Evolutionary conservation across 306 rosid genomes (phyloP).

Genomic region (Dryas octopetala): DNA sequence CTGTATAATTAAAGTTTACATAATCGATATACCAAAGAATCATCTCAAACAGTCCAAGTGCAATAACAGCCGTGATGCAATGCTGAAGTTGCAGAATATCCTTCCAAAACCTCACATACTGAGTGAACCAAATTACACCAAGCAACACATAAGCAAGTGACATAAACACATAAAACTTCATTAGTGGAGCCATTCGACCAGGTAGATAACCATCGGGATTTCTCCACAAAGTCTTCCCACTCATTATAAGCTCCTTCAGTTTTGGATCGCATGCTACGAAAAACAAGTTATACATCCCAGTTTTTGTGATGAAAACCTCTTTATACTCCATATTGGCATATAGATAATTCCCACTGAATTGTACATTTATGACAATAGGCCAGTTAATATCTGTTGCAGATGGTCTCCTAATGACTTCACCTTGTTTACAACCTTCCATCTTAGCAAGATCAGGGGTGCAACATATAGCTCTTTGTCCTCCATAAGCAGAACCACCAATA

Average conservation of each 20-base stretch:
- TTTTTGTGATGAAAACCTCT: slow-evolving; percentile 55
- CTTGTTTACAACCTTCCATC: slow-evolving; percentile 87
- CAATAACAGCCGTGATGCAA: slow-evolving; percentile 76
- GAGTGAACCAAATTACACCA: slow-evolving; percentile 75
- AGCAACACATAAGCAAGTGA: slow-evolving; percentile 63
- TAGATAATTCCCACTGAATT: slow-evolving; percentile 42
- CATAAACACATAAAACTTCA: slow-evolving; percentile 77
- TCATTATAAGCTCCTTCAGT: slow-evolving; percentile 74
- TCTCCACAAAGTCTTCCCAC: slow-evolving; percentile 90
- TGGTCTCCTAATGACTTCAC: slow-evolving; percentile 83
- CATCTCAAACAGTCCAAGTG: slow-evolving; percentile 91
- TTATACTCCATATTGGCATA: slow-evolving; percentile 37
- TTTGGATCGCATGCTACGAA: slow-evolving; percentile 89
- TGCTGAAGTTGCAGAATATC: slow-evolving; percentile 95
- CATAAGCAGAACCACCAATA: slow-evolving; percentile 97
- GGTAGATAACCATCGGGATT: slow-evolving; percentile 88
- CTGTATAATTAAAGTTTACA: slow-evolving; percentile 73
- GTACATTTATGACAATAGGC: slow-evolving; percentile 68
- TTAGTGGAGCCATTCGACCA: slow-evolving; percentile 90
- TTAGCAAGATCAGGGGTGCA: slow-evolving; percentile 95
- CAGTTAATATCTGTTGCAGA: slow-evolving; percentile 69
- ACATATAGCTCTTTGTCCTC: slow-evolving; percentile 92
- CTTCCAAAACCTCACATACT: slow-evolving; percentile 84
- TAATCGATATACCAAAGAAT: slow-evolving; percentile 89
- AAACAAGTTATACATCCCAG: slow-evolving; percentile 95